Evolutionary conservation across 768 basidiomycete species (phyloP).

Genomic region (Naganishia antarctica): DNA sequence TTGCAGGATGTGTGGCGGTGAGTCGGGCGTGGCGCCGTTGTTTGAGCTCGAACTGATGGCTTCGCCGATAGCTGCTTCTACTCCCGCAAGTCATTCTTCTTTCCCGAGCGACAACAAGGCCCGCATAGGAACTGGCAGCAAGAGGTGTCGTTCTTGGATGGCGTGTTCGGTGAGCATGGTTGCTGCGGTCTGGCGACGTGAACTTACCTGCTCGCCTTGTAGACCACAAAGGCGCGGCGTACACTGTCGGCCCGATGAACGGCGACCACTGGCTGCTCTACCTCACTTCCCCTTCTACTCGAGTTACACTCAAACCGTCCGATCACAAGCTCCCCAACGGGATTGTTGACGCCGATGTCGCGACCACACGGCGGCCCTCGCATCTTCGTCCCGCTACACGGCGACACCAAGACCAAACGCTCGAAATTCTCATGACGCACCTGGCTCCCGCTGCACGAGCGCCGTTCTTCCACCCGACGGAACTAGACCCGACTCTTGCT

Average conservation of each 20-base stretch:
- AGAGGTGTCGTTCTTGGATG: constrained; percentile 86
- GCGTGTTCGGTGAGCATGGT: constrained; percentile 65
- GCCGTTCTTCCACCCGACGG: constrained; percentile 64
- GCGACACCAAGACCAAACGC: constrained; percentile 70
- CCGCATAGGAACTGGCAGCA: constrained; percentile 91
- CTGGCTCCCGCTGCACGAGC: constrained; percentile 69
- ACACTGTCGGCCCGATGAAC: constrained; percentile 95
- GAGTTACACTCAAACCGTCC: constrained; percentile 26
- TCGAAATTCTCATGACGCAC: constrained; percentile 96
- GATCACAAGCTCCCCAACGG: constrained; percentile 4
- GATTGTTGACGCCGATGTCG: constrained; percentile 32
- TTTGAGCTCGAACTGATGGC: neutral
- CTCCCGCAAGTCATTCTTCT: constrained; percentile 98
- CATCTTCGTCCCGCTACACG: constrained; percentile 27
- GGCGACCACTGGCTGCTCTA: constrained; percentile 98
- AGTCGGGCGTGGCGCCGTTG: neutral
- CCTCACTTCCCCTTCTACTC: constrained; percentile 55
- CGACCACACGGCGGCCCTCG: constrained; percentile 36
- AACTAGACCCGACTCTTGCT: constrained; percentile 20
- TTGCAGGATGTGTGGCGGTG: constrained; percentile 62
- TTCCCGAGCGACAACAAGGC: constrained; percentile 87
- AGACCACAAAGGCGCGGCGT: constrained; percentile 65
- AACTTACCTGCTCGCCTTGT: neutral
- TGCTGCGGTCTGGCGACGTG: neutral
- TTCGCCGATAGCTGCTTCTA: constrained; percentile 65